Evolutionary conservation across 495 filamentous ascomycete genomes (phyloP).

Genomic region (Aspergillus sparsus): DNA sequence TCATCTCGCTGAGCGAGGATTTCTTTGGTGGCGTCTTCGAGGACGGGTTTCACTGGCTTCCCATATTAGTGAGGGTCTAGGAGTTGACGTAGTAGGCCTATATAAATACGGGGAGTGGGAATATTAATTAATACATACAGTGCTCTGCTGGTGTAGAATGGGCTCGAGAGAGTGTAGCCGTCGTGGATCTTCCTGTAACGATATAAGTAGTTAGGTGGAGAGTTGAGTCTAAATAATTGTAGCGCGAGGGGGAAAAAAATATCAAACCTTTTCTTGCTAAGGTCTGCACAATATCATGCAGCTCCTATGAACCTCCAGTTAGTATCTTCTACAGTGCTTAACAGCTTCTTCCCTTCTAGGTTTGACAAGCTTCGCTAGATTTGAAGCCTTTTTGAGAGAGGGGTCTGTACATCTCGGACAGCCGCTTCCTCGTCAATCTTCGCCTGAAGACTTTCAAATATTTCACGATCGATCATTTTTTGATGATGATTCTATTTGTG

Average conservation of each 20-base stretch:
- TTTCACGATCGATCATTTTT: constrained; percentile 68
- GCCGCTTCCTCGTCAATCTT: constrained; percentile 86
- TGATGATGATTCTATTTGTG: constrained; percentile 6
- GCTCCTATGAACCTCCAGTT: constrained; percentile 51
- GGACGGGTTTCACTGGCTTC: constrained; percentile 42
- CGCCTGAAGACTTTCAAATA: constrained; percentile 84
- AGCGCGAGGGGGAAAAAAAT: not conserved
- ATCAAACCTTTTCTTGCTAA: constrained; percentile 68
- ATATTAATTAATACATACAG: constrained; percentile 53
- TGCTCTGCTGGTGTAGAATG: constrained; percentile 82
- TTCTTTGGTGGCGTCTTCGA: constrained; percentile 43
- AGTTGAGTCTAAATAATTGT: not conserved
- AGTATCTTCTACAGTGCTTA: constrained; percentile 2
- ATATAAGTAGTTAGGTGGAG: constrained; percentile 2
- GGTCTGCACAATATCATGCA: constrained; percentile 75
- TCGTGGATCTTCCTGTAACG: constrained; percentile 58
- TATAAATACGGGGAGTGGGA: not conserved
- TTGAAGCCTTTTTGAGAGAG: constrained; percentile 15
- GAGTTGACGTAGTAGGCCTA: no score
- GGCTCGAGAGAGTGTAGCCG: constrained; percentile 80
- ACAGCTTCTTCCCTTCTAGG: constrained; percentile 12
- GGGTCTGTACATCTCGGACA: constrained; percentile 68
- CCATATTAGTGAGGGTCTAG: not conserved
- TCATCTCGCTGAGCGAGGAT: constrained; percentile 48
- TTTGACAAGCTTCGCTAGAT: constrained; percentile 16